Evolutionary conservation across 352 stramenopile genomes (phyloP), one percentile per base, ranked within the genome.

Genomic region (Pythium biforme): DNA sequence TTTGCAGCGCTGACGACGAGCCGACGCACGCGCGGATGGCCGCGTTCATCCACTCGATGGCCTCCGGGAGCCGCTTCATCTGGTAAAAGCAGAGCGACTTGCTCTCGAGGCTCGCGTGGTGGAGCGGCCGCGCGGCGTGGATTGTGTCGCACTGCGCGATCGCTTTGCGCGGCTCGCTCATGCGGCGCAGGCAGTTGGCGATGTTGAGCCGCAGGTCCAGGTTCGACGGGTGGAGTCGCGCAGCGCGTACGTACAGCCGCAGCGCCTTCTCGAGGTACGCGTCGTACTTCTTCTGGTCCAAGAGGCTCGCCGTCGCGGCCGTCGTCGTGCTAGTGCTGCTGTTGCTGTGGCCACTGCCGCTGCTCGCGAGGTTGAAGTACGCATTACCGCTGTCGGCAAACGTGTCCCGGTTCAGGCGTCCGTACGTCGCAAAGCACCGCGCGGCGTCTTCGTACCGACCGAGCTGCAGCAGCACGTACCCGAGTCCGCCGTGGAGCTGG

Each of bases 361-460:
- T 73, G 17, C 68, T 76, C 10, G 69, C 83, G 53, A 92, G 60
- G 56, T 84, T 92, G 23, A 90, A 90, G 63, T 89, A 88, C 3
- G 81, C 79, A 48, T 91, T 92, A 45, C 79, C 83, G n/a, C 77
- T 86, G 53, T 92, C 83, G 0, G 74, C 75, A 45, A 83, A 88
- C 7, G 81, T 90, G 45, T 92, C 79, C 27, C 77, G 74, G 43
- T 72, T 84, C 10, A 85, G 52, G 0, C 80, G 72, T 14, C 83
- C 81, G 59, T 88, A 88, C 8, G 72, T 76, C 10, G 78, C 77
- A 45, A 92, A 92, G 26, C 77, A 76, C 22, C 66, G 75, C 2
- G 81, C 81, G 9, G 83, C 83, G 27, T 88, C 73, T 40, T 88
- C 74, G 34, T 90, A 89, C 25, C 78, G 71, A n/a, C 81, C 81